Evolutionary conservation across 352 stramenopile genomes (phyloP).

Genomic region (Globisporangium irregulare): DNA sequence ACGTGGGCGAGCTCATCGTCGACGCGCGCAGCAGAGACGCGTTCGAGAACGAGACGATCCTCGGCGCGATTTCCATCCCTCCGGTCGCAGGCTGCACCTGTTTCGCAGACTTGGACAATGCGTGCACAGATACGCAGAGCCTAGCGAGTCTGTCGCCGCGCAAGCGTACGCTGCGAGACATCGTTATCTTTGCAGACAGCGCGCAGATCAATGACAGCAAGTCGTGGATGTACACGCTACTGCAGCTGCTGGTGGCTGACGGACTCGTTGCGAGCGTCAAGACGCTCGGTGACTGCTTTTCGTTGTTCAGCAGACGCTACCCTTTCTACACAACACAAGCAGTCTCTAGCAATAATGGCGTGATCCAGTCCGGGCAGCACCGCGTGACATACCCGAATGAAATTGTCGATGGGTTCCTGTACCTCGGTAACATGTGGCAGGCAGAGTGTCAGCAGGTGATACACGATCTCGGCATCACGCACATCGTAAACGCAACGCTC

Average conservation of each 20-base stretch:
- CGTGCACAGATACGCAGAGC: slow-evolving; percentile 21
- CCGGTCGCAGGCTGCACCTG: slow-evolving; percentile 17
- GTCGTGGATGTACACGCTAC: slow-evolving; percentile 41
- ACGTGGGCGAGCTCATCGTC: slow-evolving; percentile 58
- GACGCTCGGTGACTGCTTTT: slow-evolving; percentile 37
- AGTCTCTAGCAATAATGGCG: slow-evolving; percentile 16
- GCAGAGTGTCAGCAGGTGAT: slow-evolving; percentile 51
- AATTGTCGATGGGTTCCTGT: slow-evolving; percentile 60
- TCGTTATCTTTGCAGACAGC: slow-evolving; percentile 48
- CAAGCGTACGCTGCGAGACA: slow-evolving; percentile 45
- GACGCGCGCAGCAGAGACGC: slow-evolving; percentile 37
- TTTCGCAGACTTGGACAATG: slow-evolving; percentile 21
- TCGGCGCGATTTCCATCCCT: slow-evolving; percentile 51
- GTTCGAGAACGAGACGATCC: slow-evolving; percentile 39
- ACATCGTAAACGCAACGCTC: slow-evolving; percentile 63
- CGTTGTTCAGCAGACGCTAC: slow-evolving; percentile 42
- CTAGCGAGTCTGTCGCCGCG: slow-evolving; percentile 21
- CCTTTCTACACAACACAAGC: slow-evolving; percentile 60
- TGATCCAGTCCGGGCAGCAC: slow-evolving; percentile 28
- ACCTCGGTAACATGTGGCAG: slow-evolving; percentile 77
- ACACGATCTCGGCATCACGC: slow-evolving; percentile 60
- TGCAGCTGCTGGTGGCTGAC: slow-evolving; percentile 45
- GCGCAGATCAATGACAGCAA: slow-evolving; percentile 22
- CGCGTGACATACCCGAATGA: slow-evolving; percentile 74
- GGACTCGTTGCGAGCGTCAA: slow-evolving; percentile 43